phyloP scores from a whole-genome alignment of 202 grass and related monocot genomes.

The Dendrocalamus latiflorus region DNA sequence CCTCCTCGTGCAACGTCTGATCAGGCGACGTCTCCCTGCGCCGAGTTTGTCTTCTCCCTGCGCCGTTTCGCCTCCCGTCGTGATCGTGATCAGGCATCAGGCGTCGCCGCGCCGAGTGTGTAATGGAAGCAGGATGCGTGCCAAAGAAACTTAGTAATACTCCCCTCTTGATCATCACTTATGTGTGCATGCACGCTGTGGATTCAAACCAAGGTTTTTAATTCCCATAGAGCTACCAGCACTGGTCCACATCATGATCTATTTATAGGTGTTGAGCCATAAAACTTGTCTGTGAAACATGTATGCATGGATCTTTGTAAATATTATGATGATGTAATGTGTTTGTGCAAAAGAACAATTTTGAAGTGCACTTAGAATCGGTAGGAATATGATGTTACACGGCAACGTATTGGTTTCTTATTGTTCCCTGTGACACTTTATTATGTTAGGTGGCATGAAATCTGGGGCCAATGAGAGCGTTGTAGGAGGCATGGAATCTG shows the following conservation, averaged over 20 bases:
- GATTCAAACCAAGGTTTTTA: not conserved
- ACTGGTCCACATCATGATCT: not conserved
- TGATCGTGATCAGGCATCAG: too few species aligned
- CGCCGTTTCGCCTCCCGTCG: too few species aligned
- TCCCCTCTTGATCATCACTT: not conserved
- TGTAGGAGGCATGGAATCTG: too few species aligned
- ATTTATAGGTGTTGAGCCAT: not conserved
- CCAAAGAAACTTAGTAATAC: slow-evolving; percentile 88
- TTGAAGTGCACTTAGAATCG: not conserved
- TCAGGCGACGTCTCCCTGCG: too few species aligned
- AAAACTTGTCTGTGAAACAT: not conserved
- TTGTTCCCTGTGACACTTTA: too few species aligned
- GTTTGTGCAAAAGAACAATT: not conserved
- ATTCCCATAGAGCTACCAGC: not conserved
- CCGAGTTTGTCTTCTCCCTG: too few species aligned
- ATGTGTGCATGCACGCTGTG: not conserved
- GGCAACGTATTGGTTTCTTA: not conserved
- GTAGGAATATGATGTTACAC: not conserved
- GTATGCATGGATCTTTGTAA: not conserved
- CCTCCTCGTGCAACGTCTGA: too few species aligned
- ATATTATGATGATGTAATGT: not conserved
- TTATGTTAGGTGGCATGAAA: too few species aligned
- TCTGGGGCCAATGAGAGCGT: too few species aligned
- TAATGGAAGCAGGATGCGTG: slow-evolving; percentile 94
- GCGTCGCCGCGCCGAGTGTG: too few species aligned